Percentiles rank a stretch among this genome's conserved stretches.
These are phyloP conservation scores for Zychaea mexicana DNA, from an alignment of 371 early-diverging fungal species.

Conservation along the genomic window DNA sequence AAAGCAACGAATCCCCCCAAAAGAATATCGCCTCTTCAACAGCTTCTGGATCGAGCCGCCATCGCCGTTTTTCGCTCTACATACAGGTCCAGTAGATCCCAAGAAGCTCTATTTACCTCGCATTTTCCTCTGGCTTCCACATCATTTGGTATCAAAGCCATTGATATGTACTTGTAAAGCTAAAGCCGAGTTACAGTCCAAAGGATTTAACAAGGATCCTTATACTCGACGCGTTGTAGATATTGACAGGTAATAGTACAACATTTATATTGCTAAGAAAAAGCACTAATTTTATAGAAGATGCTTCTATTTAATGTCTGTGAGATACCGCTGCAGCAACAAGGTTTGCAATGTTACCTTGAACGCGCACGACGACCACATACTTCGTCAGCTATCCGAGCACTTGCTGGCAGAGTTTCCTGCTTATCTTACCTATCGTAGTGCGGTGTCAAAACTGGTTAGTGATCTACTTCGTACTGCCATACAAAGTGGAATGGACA, in stretches of 20 bases:
- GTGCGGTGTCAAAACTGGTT: conserved; percentile 18
- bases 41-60: conserved; percentile 8
- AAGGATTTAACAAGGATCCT: conserved; percentile 2
- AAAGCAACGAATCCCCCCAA: not conserved
- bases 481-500: conserved; percentile 15
- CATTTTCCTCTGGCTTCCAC: conserved; percentile 10
- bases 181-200: not conserved
- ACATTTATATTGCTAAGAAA: not conserved
- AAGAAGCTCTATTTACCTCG: conserved; percentile 2
- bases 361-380: not conserved
- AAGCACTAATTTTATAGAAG: not conserved
- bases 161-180: not conserved
- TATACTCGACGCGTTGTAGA: conserved; percentile 6
- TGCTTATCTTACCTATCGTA: conserved; percentile 17
- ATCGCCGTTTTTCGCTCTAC: conserved; percentile 10
- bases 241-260: conserved; percentile 6
- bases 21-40: not conserved
- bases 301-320: conserved; percentile 21
- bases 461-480: conserved; percentile 12
- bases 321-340: conserved; percentile 4
- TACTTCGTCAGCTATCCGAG: conserved; percentile 13
- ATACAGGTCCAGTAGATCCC: not conserved
- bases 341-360: not conserved
- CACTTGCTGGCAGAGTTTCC: conserved; percentile 21
- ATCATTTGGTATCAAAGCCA: not conserved